Base-by-base conservation (phyloP, 108 stramenopile species). In the Bacterosira constricta region DNA sequence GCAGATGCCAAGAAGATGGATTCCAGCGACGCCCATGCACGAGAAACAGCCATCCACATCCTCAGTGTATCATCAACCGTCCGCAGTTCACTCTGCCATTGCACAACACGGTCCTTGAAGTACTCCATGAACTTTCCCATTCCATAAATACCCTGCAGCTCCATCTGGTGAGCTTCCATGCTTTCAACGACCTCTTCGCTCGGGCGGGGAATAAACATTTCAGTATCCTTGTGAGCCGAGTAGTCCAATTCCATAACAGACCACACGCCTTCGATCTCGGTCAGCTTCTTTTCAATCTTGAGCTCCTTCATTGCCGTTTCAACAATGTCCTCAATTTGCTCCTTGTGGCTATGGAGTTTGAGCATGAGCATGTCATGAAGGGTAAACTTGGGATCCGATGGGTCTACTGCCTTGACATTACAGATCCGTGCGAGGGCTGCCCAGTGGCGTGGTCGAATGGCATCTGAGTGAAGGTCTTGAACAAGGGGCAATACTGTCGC, bases 41-140 rank as follows among this genome's bases (percentile, higher is more conserved):
- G 86, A 44, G 90, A 82, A 18, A 96, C 95, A 23, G 67, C 66
- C 46, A 89, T 51, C 95, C 95, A 96, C 62, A 85, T 77, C 27
- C 72, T 72, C 45, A 96, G 77, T 25, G 90, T 91, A 47, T 92
- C 92, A 47, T 96, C 93, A 17, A 95, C 86, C 31, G 71, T 83
- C 36, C 90, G 69, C 56, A 96, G 62, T 21, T 63, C 80, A 30
- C 63, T 81, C 62, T 94, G 92, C 95, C 95, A 96, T 37, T 91
- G 71, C 32, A 86, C 71, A 55, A 96, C 93, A 30, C 86, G 83
- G 61, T 88, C 87, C 25, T 88, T 85, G 75, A 96, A 96, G 66
- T 90, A 91, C 37, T 96, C 93, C 61, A 94, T 92, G 71, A 93
- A 95, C 69, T 95, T 91, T 61, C 93, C 93, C 93, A 93, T 93